A percentile compares a stretch with the other conserved stretches of the same genome.
Conservation (phyloP, 1,284 basidiomycete species). For the Austroboletus novae-zelandiae region DNA sequence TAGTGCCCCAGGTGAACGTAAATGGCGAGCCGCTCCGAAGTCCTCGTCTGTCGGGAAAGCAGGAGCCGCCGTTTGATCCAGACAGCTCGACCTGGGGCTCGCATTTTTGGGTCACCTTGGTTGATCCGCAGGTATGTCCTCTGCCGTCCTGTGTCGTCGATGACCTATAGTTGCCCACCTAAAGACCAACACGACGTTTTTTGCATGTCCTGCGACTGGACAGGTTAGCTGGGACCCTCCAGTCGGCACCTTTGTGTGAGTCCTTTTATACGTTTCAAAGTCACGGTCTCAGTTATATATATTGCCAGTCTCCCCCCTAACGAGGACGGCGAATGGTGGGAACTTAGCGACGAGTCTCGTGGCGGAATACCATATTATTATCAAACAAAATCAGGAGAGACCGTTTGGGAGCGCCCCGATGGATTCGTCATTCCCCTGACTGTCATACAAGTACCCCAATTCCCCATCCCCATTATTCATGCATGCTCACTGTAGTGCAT, state of each 20-base stretch:
- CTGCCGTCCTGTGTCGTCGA: slow-evolving; percentile 5
- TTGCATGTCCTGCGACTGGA: slow-evolving; percentile 88
- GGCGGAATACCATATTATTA: slow-evolving; percentile 89
- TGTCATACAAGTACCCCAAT: slow-evolving; percentile 66
- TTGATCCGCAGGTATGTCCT: slow-evolving; percentile 70
- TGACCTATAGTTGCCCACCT: slow-evolving; percentile 8
- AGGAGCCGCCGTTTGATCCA: slow-evolving; percentile 19
- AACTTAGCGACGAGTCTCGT: slow-evolving; percentile 77
- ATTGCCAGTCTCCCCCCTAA: slow-evolving; percentile 74
- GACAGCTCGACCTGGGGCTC: slow-evolving; percentile 56
- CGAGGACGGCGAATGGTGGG: slow-evolving; percentile 93
- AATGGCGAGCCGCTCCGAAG: slow-evolving; percentile 32
- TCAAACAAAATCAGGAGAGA: slow-evolving; percentile 84
- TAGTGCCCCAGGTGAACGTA: slow-evolving; percentile 35
- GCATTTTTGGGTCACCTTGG: slow-evolving; percentile 84
- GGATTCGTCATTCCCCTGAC: slow-evolving; percentile 89
- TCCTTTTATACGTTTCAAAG: slow-evolving; percentile 20
- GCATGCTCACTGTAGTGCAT: slow-evolving; percentile 11
- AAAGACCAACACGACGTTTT: slow-evolving; percentile 82
- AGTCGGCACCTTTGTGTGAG: slow-evolving; percentile 84
- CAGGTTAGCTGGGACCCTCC: slow-evolving; percentile 93
- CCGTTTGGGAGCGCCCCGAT: slow-evolving; percentile 84
- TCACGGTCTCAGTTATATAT: slow-evolving; percentile 7
- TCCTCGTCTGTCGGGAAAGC: slow-evolving; percentile 29
- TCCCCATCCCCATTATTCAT: slow-evolving; percentile 1